Base-by-base conservation (phyloP, 2,329 filamentous ascomycete genomes). In the Paraconiothyrium brasiliense region DNA sequence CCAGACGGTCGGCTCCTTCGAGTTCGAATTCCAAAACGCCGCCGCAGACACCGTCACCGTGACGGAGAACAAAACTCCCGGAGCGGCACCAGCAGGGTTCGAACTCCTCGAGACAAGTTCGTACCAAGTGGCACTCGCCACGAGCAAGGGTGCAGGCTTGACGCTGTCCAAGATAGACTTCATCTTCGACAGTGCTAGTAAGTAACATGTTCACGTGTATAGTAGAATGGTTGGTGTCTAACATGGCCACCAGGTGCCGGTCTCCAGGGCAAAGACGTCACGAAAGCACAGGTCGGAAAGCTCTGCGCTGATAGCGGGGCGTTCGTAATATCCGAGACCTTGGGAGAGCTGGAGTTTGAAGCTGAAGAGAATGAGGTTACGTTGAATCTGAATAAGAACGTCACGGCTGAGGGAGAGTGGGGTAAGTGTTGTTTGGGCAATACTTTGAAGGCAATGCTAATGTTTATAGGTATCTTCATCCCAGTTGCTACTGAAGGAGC, bases 101-200 rank as follows among this genome's bases (percentile, higher is more conserved):
- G 69, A 67, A 27, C 66, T 66, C 41, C 60, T 71, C 41, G 69
- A 71, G 39, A 56, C 66, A 10, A 67, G 57, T 51, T 66, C 66
- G 6, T 71, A 63, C 57, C 60, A 58, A 14, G 66, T 71, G 8
- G 49, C 64, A 7, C 66, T 71, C 7, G 62, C 63, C 3, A 54
- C 54, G 24, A 68, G 66, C 44, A 68, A 71, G 47, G 69, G 69
- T 11, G 66, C 24, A n/a, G 69, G 67, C 13, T 55, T 71, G 16
- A 67, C 67, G 0, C 54, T 71, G 8, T 66, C 64, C 24, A 70
- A 70, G 61, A 70, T 71, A n/a, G 69, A 70, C 35, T 71, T 66
- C 50, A 63, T 70, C 34, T 71, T 71, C 43, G 69, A 71, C 46
- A n/a, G 61, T 46, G 56, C 64, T 9, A 65, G 66, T 66, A 54